phyloP scores from a whole-genome alignment of 345 rosid species.

The Sonneratia caseolaris region DNA sequence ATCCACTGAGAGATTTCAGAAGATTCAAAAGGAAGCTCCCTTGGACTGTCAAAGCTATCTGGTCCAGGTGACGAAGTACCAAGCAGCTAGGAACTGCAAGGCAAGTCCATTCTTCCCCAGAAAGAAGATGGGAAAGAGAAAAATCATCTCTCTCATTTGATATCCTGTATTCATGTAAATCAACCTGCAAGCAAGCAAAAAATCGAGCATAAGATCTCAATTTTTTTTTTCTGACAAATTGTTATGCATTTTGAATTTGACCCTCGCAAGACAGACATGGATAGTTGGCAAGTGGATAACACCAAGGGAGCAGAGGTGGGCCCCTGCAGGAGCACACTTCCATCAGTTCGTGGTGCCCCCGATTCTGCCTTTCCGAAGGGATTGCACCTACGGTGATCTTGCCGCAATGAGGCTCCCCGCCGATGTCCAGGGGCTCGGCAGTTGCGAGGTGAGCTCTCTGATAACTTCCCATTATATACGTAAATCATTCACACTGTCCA shows the following conservation, averaged over 20 bases:
- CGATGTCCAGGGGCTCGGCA: slow-evolving; percentile 82
- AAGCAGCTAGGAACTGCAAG: slow-evolving; percentile 82
- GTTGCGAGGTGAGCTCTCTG: slow-evolving; percentile 58
- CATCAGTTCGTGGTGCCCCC: slow-evolving; percentile 99
- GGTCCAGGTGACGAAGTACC: slow-evolving; percentile 91
- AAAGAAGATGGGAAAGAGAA: neutral
- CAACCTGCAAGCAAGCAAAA: no score
- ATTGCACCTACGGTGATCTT: slow-evolving; percentile 90
- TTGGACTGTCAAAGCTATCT: slow-evolving; percentile 62
- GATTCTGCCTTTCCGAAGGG: slow-evolving; percentile 52
- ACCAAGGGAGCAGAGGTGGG: slow-evolving; percentile 85
- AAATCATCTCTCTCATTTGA: no score
- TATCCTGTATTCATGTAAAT: no score
- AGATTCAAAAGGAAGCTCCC: slow-evolving; percentile 80
- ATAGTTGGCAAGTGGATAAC: slow-evolving; percentile 97
- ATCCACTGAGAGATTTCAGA: slow-evolving; percentile 76
- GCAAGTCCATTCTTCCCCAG: slow-evolving; percentile 16
- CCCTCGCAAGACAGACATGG: slow-evolving; percentile 50
- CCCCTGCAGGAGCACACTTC: slow-evolving; percentile 82
- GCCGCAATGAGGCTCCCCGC: slow-evolving; percentile 93
- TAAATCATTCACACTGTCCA: neutral
- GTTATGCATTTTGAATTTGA: neutral
- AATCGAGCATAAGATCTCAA: no score
- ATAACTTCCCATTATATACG: neutral
- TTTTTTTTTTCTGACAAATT: neutral